Conservation (phyloP, 441 rosid genomes). For the Raphanus hybrid region DNA sequence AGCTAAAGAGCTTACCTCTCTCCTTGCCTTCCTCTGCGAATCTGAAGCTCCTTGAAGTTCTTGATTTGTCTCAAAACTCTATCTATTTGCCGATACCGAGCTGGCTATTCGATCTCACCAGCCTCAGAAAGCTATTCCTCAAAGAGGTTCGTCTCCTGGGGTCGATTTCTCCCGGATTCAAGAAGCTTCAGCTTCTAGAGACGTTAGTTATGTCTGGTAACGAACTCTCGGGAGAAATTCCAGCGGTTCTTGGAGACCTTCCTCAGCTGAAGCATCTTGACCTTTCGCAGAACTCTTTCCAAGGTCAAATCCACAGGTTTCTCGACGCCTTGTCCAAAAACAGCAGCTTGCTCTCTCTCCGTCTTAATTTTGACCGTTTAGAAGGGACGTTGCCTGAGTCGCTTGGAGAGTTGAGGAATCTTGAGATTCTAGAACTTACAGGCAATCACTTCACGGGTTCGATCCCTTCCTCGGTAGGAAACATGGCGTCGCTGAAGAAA, state of each 20-base stretch:
- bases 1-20: slow-evolving; percentile 38
- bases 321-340: slow-evolving; percentile 39
- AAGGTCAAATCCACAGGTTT: slow-evolving; percentile 38
- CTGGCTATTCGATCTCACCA: slow-evolving; percentile 45
- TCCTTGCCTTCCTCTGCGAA: slow-evolving; percentile 10
- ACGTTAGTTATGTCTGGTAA: slow-evolving; percentile 42
- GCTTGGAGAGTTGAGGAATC: slow-evolving; percentile 44
- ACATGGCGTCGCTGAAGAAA: slow-evolving; percentile 42
- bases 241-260: slow-evolving; percentile 39
- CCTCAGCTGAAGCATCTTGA: slow-evolving; percentile 33
- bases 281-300: slow-evolving; percentile 42
- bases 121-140: slow-evolving; percentile 33
- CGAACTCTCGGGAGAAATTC: slow-evolving; percentile 41
- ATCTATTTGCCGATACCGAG: slow-evolving; percentile 36
- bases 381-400: slow-evolving; percentile 46
- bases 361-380: slow-evolving; percentile 38
- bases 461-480: slow-evolving; percentile 43
- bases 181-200: slow-evolving; percentile 27
- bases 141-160: slow-evolving; percentile 43
- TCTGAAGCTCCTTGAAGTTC: slow-evolving; percentile 47
- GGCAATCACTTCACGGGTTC: slow-evolving; percentile 46
- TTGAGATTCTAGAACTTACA: slow-evolving; percentile 39
- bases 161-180: slow-evolving; percentile 36
- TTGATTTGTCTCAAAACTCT: slow-evolving; percentile 50
- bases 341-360: slow-evolving; percentile 39